Evolutionary conservation across 129 eudicot genomes (phyloP).

Genomic region (Pulicaria dysenterica): DNA sequence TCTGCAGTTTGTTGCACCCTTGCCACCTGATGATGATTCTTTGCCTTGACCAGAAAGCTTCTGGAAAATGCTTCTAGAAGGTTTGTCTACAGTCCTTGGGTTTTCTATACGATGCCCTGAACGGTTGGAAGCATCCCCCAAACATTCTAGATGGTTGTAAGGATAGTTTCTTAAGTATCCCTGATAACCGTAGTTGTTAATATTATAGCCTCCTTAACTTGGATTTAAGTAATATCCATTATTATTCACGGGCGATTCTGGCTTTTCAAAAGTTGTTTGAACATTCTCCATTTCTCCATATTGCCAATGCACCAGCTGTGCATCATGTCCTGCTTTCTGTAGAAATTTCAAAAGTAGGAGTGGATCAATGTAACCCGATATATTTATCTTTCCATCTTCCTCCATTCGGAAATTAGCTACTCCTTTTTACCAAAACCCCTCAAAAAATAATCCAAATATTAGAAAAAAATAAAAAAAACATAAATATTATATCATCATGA

Average conservation of each 20-base stretch:
- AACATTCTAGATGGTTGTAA: conserved; percentile 21
- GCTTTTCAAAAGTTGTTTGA: conserved; percentile 36
- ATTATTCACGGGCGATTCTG: not conserved
- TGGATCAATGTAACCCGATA: conserved; percentile 53
- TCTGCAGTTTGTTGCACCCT: conserved; percentile 12
- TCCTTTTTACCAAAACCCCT: conserved; percentile 15
- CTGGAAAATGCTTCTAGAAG: not conserved
- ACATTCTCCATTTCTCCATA: conserved; percentile 51
- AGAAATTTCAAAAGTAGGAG: conserved; percentile 26
- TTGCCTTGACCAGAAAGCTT: not conserved
- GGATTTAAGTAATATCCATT: conserved; percentile 12
- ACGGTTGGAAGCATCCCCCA: conserved; percentile 18
- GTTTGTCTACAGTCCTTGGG: not conserved
- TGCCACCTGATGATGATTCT: not conserved
- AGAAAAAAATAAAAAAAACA: not conserved
- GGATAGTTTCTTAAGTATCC: conserved; percentile 7
- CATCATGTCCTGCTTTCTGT: conserved; percentile 31
- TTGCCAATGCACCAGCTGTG: conserved; percentile 28
- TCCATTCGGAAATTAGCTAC: conserved; percentile 40
- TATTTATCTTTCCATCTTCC: conserved; percentile 25
- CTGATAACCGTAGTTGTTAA: not conserved
- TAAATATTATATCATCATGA: too few relatives aligned
- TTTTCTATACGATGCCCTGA: conserved; percentile 21
- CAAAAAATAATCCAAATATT: too few relatives aligned
- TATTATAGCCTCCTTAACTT: conserved; percentile 22